phyloP scores from a whole-genome alignment of 139 green algal species.

The Chlorella sp. region DNA sequence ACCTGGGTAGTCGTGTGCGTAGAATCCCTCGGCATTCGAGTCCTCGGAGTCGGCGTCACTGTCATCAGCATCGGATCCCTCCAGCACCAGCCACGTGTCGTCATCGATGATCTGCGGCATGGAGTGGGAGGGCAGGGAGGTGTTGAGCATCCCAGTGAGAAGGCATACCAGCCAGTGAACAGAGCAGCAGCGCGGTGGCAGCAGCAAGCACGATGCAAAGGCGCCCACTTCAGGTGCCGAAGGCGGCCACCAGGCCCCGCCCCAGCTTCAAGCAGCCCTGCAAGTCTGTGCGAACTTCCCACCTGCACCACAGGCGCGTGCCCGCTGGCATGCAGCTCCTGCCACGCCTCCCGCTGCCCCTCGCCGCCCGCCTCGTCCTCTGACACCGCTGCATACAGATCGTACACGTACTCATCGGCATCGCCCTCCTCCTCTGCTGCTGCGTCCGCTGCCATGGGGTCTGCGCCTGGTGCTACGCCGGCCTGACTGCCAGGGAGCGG shows the following conservation, averaged over 20 bases:
- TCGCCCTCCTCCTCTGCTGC: constrained; percentile 12
- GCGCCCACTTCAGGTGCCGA: too few species aligned
- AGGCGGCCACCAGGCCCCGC: too few species aligned
- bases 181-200: background rate
- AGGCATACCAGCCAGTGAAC: too few species aligned
- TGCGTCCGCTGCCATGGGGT: background rate
- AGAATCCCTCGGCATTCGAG: constrained; percentile 54
- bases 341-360: background rate
- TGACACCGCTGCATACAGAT: constrained; percentile 40
- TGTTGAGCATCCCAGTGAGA: too few species aligned
- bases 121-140: background rate
- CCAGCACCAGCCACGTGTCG: constrained; percentile 40
- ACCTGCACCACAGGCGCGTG: constrained; percentile 39
- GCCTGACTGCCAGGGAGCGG: background rate
- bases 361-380: constrained; percentile 1
- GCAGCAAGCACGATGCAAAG: too few species aligned
- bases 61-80: constrained; percentile 35
- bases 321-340: constrained; percentile 19
- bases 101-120: constrained; percentile 42
- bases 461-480: background rate
- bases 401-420: constrained; percentile 50
- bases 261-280: too few species aligned
- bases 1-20: constrained; percentile 58
- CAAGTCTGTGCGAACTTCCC: too few species aligned
- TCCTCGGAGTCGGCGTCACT: constrained; percentile 37